Conservation (phyloP, 2,329 filamentous ascomycete genomes). For the Emmonsiellopsis sp. region DNA sequence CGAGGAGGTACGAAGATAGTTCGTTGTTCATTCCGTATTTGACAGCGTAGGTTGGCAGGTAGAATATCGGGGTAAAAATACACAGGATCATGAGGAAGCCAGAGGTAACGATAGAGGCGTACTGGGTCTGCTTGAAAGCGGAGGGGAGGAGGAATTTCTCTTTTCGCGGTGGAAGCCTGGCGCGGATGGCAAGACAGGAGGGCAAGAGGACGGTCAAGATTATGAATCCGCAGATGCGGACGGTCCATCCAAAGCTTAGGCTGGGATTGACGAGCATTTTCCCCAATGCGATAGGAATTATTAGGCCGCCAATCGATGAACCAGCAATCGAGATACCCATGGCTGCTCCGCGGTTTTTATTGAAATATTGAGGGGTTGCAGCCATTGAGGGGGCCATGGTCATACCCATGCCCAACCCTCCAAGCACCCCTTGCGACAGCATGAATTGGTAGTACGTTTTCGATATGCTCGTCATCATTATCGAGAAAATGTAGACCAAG, state of each 20-base stretch:
- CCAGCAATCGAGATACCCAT: constrained; percentile 53
- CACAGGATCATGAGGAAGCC: constrained; percentile 35
- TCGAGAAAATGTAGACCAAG: constrained; percentile 40
- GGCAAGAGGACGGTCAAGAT: constrained; percentile 51
- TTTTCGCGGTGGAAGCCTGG: constrained; percentile 27
- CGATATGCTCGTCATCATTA: constrained; percentile 46
- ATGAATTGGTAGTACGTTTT: constrained; percentile 45
- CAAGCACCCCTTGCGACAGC: constrained; percentile 43
- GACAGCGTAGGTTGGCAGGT: constrained; percentile 47
- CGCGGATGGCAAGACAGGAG: constrained; percentile 44
- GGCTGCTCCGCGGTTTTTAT: constrained; percentile 45
- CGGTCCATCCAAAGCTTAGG: constrained; percentile 49
- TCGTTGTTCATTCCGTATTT: constrained; percentile 49
- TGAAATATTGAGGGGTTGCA: constrained; percentile 58
- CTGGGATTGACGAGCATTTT: constrained; percentile 31
- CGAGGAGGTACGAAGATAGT: constrained; percentile 56
- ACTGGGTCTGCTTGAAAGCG: constrained; percentile 17
- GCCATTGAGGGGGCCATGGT: constrained; percentile 57
- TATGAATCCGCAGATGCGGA: constrained; percentile 49
- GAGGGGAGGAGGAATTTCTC: constrained; percentile 39
- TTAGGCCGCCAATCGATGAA: constrained; percentile 44
- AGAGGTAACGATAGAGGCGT: constrained; percentile 26
- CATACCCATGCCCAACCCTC: constrained; percentile 50
- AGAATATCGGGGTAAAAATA: constrained; percentile 43
- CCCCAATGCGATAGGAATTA: constrained; percentile 44